These are phyloP conservation scores for Kwoniella bestiolae DNA, from an alignment of 768 basidiomycete species.

Conservation along the genomic window DNA sequence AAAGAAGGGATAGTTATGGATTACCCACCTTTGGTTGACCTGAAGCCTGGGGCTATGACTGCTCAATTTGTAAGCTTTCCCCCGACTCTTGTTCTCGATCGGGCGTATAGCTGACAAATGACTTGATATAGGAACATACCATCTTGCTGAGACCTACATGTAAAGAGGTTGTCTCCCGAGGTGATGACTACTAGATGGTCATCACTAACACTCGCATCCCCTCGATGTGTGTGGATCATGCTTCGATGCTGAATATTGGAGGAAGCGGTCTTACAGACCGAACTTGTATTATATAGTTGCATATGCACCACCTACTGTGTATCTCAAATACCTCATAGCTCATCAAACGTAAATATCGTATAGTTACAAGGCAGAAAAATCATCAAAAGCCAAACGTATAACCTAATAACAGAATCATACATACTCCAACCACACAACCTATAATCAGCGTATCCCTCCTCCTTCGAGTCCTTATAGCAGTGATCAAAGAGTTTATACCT, in stretches of 20 bases:
- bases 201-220: no score
- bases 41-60: slow-evolving; percentile 75
- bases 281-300: no score
- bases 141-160: slow-evolving; percentile 61
- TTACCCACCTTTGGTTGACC: slow-evolving; percentile 90
- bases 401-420: slow-evolving; percentile 67
- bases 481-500: slow-evolving; percentile 86
- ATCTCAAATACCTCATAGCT: slow-evolving; percentile 10
- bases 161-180: slow-evolving; percentile 62
- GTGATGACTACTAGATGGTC: slow-evolving; percentile 60
- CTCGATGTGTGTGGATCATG: no score
- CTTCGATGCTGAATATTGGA: no score
- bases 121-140: slow-evolving; percentile 59
- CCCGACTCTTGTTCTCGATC: no score
- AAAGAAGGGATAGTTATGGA: slow-evolving; percentile 83
- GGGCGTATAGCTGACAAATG: not conserved
- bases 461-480: slow-evolving; percentile 90
- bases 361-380: not conserved
- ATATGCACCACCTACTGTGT: slow-evolving; percentile 5
- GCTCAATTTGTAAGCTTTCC: slow-evolving; percentile 67
- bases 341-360: slow-evolving; percentile 1
- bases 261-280: no score
- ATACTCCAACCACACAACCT: slow-evolving; percentile 84
- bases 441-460: slow-evolving; percentile 87
- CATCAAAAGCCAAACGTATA: slow-evolving; percentile 58